Evolutionary conservation across 2,329 filamentous ascomycete genomes (phyloP).

Genomic region (Fusarium pseudograminearum): DNA sequence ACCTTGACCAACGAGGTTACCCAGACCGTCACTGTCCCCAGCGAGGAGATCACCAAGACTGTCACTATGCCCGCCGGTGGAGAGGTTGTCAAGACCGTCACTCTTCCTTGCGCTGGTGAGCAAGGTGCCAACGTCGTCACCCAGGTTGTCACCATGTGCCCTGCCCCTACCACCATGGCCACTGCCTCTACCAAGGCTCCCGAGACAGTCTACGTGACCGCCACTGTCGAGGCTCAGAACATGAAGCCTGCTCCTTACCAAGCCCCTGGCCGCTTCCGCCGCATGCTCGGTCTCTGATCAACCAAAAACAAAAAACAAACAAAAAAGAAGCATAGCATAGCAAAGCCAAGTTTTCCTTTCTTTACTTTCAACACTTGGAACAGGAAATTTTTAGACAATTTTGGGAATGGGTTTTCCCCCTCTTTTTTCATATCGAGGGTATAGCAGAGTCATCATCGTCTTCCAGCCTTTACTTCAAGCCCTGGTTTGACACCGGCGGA

Average conservation of each 20-base stretch:
- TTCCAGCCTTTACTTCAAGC: background rate
- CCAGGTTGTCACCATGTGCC: conserved; percentile 30
- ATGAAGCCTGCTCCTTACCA: conserved; percentile 19
- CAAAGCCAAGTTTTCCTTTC: conserved; percentile 5
- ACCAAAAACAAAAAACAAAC: background rate
- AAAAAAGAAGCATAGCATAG: background rate
- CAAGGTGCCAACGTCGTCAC: conserved; percentile 1
- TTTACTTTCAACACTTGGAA: conserved; percentile 16
- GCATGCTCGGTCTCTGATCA: conserved; percentile 41
- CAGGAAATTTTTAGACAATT: conserved; percentile 11
- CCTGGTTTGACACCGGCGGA: conserved; percentile 28
- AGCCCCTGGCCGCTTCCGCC: conserved; percentile 32
- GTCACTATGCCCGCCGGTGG: background rate
- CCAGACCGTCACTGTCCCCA: conserved; percentile 26
- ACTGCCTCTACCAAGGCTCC: conserved; percentile 37
- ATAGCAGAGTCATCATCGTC: background rate
- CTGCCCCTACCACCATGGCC: conserved; percentile 40
- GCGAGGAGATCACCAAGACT: background rate
- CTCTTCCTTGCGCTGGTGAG: background rate
- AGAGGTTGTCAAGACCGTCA: conserved; percentile 1
- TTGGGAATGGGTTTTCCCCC: conserved; percentile 17
- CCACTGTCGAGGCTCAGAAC: conserved; percentile 32
- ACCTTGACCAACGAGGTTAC: conserved; percentile 36
- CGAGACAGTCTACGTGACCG: conserved; percentile 46
- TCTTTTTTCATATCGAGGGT: conserved; percentile 19